phyloP scores from a whole-genome alignment of 1,284 basidiomycete species.

The Leccinum brunneo-olivaceum region DNA sequence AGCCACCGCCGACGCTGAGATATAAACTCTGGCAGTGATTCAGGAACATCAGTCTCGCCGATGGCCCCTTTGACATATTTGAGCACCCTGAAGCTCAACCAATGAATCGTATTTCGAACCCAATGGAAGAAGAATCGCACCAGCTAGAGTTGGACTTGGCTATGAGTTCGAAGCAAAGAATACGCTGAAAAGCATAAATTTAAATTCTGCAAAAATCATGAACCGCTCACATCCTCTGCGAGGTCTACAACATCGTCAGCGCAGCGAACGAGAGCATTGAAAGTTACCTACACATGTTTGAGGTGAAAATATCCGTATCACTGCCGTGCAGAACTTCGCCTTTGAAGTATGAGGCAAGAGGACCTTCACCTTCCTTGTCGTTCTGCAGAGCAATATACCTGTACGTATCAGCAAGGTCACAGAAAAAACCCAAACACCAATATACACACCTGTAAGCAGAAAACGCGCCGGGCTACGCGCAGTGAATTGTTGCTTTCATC shows the following conservation, averaged over 20 bases:
- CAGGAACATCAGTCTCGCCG: constrained; percentile 96
- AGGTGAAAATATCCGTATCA: constrained; percentile 93
- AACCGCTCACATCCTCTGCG: constrained; percentile 67
- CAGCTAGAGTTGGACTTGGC: constrained; percentile 87
- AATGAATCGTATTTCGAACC: neutral
- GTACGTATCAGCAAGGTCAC: constrained; percentile 2
- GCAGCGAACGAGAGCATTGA: constrained; percentile 1
- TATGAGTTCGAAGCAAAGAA: constrained; percentile 94
- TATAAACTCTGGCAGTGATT: constrained; percentile 92
- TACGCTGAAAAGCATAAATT: constrained; percentile 46
- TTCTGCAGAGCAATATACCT: constrained; percentile 89
- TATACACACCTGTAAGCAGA: constrained; percentile 68
- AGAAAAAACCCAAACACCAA: neutral
- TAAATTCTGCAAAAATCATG: neutral
- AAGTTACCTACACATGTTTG: constrained; percentile 72
- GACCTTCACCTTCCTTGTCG: constrained; percentile 78
- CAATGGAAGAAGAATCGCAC: constrained; percentile 31
- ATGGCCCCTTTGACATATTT: constrained; percentile 95
- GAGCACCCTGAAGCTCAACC: constrained; percentile 57
- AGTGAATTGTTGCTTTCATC: constrained; percentile 10
- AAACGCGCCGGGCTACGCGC: constrained; percentile 82
- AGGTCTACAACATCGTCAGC: constrained; percentile 46
- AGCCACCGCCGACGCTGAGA: constrained; percentile 87
- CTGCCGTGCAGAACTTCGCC: constrained; percentile 88
- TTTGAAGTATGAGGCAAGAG: constrained; percentile 94